A percentile compares a stretch with the other conserved stretches of the same genome.
Conservation (phyloP, 2,329 filamentous ascomycete genomes). For the Escovopsis sp. region DNA sequence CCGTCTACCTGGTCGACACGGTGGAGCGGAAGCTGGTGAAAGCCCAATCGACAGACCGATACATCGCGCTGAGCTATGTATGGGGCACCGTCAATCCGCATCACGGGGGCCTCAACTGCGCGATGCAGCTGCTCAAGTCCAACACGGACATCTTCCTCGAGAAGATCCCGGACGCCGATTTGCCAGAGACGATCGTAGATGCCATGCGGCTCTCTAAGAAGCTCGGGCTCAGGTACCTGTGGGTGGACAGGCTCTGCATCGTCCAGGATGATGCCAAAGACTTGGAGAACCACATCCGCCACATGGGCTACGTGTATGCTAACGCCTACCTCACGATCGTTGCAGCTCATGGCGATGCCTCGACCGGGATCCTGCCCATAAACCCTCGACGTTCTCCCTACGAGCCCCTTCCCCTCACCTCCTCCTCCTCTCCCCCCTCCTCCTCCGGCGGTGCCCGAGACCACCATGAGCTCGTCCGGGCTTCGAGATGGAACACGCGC, state of each 20-base stretch:
- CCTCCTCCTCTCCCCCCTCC: no score
- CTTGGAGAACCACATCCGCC: constrained; percentile 22
- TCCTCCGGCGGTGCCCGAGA: constrained; percentile 6
- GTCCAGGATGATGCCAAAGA: constrained; percentile 27
- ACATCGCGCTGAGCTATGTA: constrained; percentile 31
- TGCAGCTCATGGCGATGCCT: constrained; percentile 24
- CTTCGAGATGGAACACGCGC: constrained; percentile 24
- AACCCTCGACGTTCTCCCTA: constrained; percentile 17
- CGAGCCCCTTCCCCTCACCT: constrained; percentile 10
- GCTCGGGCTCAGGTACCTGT: constrained; percentile 27
- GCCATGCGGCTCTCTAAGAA: constrained; percentile 29
- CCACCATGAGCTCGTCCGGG: constrained; percentile 23
- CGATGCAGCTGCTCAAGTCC: constrained; percentile 18
- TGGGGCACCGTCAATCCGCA: constrained; percentile 18
- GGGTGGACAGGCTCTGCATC: constrained; percentile 31
- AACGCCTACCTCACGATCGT: constrained; percentile 30
- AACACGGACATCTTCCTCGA: constrained; percentile 23
- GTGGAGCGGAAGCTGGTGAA: constrained; percentile 23
- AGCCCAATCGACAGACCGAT: constrained; percentile 23
- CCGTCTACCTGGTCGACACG: constrained; percentile 26
- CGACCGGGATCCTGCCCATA: constrained; percentile 22
- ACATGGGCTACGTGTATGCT: constrained; percentile 31
- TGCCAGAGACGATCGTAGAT: constrained; percentile 27
- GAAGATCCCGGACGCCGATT: constrained; percentile 20
- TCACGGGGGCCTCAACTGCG: constrained; percentile 12